phyloP scores from a whole-genome alignment of 202 grass and related monocot genomes.

The Zoysia matrella region DNA sequence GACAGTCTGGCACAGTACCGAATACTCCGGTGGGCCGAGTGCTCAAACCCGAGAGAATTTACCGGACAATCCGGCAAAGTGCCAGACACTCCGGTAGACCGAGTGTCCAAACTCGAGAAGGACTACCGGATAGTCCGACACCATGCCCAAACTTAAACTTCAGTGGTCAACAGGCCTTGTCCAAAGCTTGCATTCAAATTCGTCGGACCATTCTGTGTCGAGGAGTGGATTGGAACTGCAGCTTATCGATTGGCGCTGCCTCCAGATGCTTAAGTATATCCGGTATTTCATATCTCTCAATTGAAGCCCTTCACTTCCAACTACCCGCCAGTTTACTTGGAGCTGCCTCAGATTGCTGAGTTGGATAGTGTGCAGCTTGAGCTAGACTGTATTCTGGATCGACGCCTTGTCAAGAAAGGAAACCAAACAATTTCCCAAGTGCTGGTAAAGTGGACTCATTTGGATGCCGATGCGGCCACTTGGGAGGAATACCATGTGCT shows the following conservation, averaged over 20 bases:
- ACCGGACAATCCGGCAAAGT: no score
- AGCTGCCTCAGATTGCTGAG: neutral
- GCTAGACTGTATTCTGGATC: neutral
- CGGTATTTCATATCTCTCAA: neutral
- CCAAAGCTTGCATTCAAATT: neutral
- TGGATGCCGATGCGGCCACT: no score
- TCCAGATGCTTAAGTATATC: neutral
- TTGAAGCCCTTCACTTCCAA: neutral
- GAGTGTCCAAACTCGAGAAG: no score
- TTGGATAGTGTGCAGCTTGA: neutral
- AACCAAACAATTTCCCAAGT: neutral
- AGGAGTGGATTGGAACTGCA: accelerated
- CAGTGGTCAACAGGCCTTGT: neutral
- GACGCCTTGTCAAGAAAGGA: neutral
- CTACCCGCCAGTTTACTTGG: neutral
- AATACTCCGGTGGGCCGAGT: no score
- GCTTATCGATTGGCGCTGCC: neutral
- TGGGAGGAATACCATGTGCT: no score
- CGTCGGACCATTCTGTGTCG: neutral
- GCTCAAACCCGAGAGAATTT: no score
- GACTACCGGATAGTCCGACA: no score
- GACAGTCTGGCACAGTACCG: no score
- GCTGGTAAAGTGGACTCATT: no score
- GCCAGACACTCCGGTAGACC: no score
- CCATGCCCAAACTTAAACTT: no score